phyloP scores from a whole-genome alignment of 176 grass and related monocot genomes.

The Zizania latifolia region DNA sequence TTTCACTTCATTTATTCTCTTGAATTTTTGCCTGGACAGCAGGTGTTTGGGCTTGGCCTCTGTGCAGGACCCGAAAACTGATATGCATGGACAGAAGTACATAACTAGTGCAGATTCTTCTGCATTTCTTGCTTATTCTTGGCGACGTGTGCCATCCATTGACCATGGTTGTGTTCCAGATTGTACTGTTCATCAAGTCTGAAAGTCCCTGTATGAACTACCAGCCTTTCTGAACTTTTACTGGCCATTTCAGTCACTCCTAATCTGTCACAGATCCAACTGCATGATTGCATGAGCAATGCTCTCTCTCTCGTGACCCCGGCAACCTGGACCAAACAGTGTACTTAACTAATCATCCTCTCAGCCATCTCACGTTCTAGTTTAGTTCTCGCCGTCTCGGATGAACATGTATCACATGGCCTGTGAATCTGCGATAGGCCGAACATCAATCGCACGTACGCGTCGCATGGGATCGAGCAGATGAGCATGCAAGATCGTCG shows the following conservation, averaged over 20 bases:
- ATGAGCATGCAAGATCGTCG: slow-evolving; percentile 16
- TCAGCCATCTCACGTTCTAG: background rate
- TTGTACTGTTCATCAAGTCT: background rate
- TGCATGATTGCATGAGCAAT: background rate
- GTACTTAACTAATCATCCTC: background rate
- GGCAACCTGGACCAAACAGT: background rate
- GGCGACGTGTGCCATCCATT: too few species aligned
- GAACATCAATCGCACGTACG: background rate
- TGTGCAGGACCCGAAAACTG: too few species aligned
- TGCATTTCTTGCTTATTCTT: too few species aligned
- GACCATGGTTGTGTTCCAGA: background rate
- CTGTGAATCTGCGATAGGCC: background rate
- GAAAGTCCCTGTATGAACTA: too few species aligned
- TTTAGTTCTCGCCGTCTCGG: too few species aligned
- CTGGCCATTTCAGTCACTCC: background rate
- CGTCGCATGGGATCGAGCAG: background rate
- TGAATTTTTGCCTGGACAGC: background rate
- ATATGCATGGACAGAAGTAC: too few species aligned
- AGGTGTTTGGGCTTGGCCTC: too few species aligned
- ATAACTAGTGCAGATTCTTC: too few species aligned
- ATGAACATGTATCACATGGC: slow-evolving; percentile 14
- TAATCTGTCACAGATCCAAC: background rate
- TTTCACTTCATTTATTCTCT: background rate
- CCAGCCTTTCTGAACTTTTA: too few species aligned
- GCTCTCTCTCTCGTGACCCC: background rate